Base-by-base conservation (phyloP, 352 stramenopile species). In the Pythium chondricola region DNA sequence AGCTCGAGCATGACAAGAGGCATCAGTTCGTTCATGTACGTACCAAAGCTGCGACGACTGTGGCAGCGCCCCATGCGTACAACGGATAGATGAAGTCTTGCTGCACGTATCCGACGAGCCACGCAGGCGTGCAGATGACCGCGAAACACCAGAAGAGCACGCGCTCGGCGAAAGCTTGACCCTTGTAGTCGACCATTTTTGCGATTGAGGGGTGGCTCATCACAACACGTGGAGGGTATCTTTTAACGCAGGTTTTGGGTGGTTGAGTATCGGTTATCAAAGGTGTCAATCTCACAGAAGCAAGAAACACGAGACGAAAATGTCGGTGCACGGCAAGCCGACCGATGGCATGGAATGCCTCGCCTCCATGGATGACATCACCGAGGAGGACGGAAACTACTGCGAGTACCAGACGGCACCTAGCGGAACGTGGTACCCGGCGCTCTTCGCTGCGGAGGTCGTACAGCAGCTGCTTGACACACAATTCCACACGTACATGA, bases 331-430 rank as follows among this genome's bases (percentile, higher is more conserved):
- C 49, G 82, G 88, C 29, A 85, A 78, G 52, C 91, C 91, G 9
- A 49, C 58, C 4, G 81, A 88, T 17, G 87, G 84, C 30, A 85
- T 97, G 68, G 85, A 93, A 60, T 98, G 93, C 65, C 69, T 97
- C 31, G 87, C 82, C 40, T 96, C 88, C 11, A 97, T 97, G 88
- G 93, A 98, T 55, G 91, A 97, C 67, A 98, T 98, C 62, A 97
- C 89, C 11, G 69, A 88, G 47, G 86, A 93, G 32, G 74, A 85
- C 2, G 67, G 73, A 13, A 92, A 91, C 67, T 95, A 93, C 67
- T 88, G 77, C 48, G 92, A 98, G 70, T 98, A 95, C 74, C 88
- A 97, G 74, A 94, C 82, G 14, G 70, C 70, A 50, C 90, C 90
- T 4, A 96, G 85, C 42, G 74, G 88, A 53, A 64, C 63, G 54